Evolutionary conservation across 2,329 filamentous ascomycete genomes (phyloP), one percentile per base, ranked within the genome.

Genomic region (Teratosphaeria epicoccoides): DNA sequence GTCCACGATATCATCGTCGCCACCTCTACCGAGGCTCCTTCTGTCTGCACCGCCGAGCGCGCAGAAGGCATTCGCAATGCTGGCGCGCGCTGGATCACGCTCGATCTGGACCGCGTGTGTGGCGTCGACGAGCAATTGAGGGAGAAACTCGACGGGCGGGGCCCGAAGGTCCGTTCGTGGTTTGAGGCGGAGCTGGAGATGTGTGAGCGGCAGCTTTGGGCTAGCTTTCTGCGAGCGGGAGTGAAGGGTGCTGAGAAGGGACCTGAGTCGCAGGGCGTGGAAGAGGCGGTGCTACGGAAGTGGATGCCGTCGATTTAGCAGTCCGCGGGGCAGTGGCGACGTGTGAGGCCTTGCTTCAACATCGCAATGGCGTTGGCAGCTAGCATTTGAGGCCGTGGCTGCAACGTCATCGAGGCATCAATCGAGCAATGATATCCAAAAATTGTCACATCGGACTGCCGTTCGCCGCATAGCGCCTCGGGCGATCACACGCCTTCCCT

Each of bases 121-220:
- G 23, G 28, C 7, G 23, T 53, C 20, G 48, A 48, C 10, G 33
- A 22, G 4, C 12, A 25, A 4, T 9, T 51, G n/a, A n/a, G 29
- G 11, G 48, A 17, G 17, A 48, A 51, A 17, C 24, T 53, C 11
- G 28, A n/a, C 3, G 52, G 45, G 7, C 23, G 50, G 25, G 52
- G 49, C 14, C 20, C 46, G 12, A 37, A 53, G 10, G 44, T 20
- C 2, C 29, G 47, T 11, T 50, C 44, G 28, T 25, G 50, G 48
- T 43, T 53, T 29, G 52, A 53, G 49, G 25, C 37, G 10, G 52
- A 53, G 49, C n/a, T 53, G 28, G 52, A 51, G 40, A 50, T 53
- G 48, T 25, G 25, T 20, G 29, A 24, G n/a, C 26, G 22, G 11
- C 20, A 40, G 47, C 28, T 48, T 20, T 40, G 33, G 33, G 20